Evolutionary conservation across 306 rosid species (phyloP), one percentile per base, ranked within the genome.

Genomic region (Inga leiocalycina): DNA sequence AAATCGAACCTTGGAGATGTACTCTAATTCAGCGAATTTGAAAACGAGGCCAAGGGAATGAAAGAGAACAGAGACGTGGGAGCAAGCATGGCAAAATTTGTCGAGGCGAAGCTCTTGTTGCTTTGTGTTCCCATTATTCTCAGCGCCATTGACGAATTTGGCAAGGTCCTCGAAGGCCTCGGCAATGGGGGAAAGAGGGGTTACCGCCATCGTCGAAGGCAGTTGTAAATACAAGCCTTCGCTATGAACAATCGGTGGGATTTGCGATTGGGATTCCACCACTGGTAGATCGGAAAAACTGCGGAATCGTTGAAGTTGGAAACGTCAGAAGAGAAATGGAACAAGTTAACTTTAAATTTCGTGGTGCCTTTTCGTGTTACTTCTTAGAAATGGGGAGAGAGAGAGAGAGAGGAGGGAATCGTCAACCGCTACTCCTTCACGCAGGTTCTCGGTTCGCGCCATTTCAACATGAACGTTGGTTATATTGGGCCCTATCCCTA

Each of bases 1-100:
- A 62, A 30, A 41, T 44, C 27, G 19, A 73, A 94, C 99, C 98
- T 96, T 96, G 75, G 97, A 79, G 78, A 90, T 91, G 87, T 91
- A 96, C 81, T 96, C 99, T 84, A 85, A 72, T 92, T 96, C 98
- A 62, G 98, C 99, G 79, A 96, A 96, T 84, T 94, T 96, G 91
- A 96, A 96, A 72, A 98, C 98, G 8, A 93, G 83, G 75, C 99
- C 99, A 35, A 96, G 99, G 75, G 79, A 93, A 77, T 88, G 83
- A 66, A 96, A 92, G 82, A 96, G 99, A 72, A 96, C 83, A 46
- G 99, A 91, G 65, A 96, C 91, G 19, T 75, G 85, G 77, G 98
- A 90, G 62, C 92, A 92, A 24, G 94, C 92, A 4, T 91, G 80
- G 61, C 94, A 93, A 74, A 96, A 89, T 0, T 51, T 76, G 69